These are phyloP conservation scores for Balamuthia mandrillaris DNA, from an alignment of 208 protist genomes.

Conservation along the genomic window DNA sequence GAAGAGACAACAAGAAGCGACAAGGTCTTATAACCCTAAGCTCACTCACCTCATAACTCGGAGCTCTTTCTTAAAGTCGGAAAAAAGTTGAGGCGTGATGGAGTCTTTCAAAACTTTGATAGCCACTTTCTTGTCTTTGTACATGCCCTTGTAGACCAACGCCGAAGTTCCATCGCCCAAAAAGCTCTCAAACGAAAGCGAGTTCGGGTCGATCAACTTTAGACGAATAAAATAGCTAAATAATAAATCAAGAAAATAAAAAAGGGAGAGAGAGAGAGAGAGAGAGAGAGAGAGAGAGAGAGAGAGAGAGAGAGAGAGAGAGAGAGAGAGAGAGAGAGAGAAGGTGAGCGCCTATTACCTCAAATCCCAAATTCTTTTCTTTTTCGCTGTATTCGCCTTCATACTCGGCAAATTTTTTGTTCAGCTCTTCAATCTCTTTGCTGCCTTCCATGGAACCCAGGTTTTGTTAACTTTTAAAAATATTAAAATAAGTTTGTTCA, in stretches of 20 bases:
- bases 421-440: not conserved
- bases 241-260: not conserved
- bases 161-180: slow-evolving; percentile 53
- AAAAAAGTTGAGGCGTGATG: slow-evolving; percentile 31
- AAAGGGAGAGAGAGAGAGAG: not conserved
- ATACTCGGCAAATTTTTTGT: not conserved
- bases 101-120: slow-evolving; percentile 48
- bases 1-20: not conserved
- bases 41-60: slow-evolving; percentile 44
- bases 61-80: slow-evolving; percentile 58
- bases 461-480: no score
- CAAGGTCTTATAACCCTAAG: not conserved
- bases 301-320: not conserved
- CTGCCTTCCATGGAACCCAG: no score
- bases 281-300: not conserved
- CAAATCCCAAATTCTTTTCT: not conserved
- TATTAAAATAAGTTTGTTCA: no score
- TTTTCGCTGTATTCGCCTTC: not conserved
- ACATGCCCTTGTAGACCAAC: slow-evolving; percentile 48
- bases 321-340: not conserved
- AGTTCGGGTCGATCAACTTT: not conserved
- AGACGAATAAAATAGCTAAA: no score
- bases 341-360: not conserved
- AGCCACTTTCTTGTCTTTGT: slow-evolving; percentile 51
- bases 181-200: not conserved